Evolutionary conservation across 1,284 basidiomycete species (phyloP).

Genomic region (Austroboletus olivaceoglutinosus): DNA sequence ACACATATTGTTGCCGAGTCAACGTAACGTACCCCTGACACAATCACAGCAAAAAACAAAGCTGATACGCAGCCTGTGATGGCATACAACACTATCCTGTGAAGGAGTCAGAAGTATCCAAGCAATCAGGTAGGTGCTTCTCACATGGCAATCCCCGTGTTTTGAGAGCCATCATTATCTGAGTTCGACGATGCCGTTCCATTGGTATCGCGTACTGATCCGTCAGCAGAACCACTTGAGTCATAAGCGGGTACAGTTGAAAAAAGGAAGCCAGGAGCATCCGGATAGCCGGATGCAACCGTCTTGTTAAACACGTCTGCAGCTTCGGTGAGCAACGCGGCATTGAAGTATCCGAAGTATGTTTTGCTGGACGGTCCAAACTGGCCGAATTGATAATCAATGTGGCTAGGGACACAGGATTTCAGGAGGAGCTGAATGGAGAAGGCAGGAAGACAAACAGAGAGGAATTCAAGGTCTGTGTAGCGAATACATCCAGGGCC

Average conservation of each 20-base stretch:
- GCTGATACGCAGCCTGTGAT: constrained; percentile 84
- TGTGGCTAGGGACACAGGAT: constrained; percentile 51
- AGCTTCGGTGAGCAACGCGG: constrained; percentile 55
- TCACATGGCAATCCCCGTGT: constrained; percentile 75
- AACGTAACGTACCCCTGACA: constrained; percentile 64
- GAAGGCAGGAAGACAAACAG: constrained; percentile 26
- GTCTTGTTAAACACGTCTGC: constrained; percentile 50
- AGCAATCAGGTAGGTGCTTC: constrained; percentile 2
- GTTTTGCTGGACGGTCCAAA: constrained; percentile 48
- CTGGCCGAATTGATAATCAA: constrained; percentile 63
- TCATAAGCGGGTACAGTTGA: constrained; percentile 69
- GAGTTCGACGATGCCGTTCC: constrained; percentile 10
- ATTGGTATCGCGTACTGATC: constrained; percentile 16
- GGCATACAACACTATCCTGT: constrained; percentile 82
- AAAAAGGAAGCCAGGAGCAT: constrained; percentile 59
- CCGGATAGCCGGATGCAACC: constrained; percentile 40
- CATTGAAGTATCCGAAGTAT: constrained; percentile 57
- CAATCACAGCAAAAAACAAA: constrained; percentile 76
- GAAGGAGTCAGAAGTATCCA: constrained; percentile 4
- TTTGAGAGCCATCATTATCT: constrained; percentile 30
- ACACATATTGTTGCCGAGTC: neutral
- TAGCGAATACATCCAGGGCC: constrained; percentile 78
- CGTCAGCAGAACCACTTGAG: constrained; percentile 44
- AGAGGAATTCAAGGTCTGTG: constrained; percentile 47
- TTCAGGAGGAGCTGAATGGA: constrained; percentile 31